Evolutionary conservation across 352 stramenopile species (phyloP).

Genomic region (Phytophthora pistaciae): DNA sequence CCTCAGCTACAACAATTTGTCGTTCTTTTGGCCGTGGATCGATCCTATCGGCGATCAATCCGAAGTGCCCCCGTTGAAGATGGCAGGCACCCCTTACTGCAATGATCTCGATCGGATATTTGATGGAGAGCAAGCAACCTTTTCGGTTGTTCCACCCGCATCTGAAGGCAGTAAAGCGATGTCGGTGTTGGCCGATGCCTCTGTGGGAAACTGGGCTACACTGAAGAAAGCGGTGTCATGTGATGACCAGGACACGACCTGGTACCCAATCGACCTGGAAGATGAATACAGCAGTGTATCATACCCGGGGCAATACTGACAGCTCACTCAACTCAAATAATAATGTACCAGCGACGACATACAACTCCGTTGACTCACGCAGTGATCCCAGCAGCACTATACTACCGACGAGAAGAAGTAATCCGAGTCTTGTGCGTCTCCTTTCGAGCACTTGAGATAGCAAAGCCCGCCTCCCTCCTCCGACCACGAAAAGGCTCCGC

Average conservation of each 20-base stretch:
- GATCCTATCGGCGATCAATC: conserved; percentile 11
- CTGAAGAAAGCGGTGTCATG: conserved; percentile 15
- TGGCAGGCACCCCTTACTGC: conserved; percentile 22
- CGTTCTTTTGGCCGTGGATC: conserved; percentile 24
- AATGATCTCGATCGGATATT: conserved; percentile 13
- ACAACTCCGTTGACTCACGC: neutral
- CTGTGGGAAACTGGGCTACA: conserved; percentile 13
- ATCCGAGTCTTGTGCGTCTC: conserved; percentile 21
- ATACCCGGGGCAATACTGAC: neutral
- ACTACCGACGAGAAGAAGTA: conserved; percentile 30
- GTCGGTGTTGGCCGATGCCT: conserved; percentile 13
- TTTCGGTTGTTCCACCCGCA: neutral
- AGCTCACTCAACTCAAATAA: neutral
- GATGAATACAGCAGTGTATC: conserved; percentile 7
- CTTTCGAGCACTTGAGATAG: conserved; percentile 67
- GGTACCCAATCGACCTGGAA: conserved; percentile 33
- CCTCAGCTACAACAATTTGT: conserved; percentile 20
- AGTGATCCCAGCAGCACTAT: neutral
- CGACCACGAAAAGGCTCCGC: conserved; percentile 58
- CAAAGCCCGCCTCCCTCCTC: conserved; percentile 56
- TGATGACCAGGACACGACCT: conserved; percentile 14
- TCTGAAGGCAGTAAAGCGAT: neutral
- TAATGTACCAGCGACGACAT: neutral
- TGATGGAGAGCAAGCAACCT: conserved; percentile 8
- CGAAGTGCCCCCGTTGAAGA: neutral